Base-by-base conservation (phyloP, 768 basidiomycete genomes). In the Fomitopsis serialis region DNA sequence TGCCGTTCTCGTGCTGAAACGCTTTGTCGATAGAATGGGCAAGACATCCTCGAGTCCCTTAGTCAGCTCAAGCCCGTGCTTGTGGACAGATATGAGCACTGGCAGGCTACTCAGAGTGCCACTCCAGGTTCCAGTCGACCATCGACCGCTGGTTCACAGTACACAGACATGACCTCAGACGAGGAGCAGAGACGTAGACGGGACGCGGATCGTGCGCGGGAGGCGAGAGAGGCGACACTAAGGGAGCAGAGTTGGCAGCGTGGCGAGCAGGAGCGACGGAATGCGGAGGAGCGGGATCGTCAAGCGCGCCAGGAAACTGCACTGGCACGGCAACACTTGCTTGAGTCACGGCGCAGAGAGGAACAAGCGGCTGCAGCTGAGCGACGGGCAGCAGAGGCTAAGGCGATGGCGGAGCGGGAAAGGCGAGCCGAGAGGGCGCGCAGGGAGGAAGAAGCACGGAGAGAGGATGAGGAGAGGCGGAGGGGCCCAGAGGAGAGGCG, bases 41-140 rank as follows among this genome's bases (percentile, higher is more conserved):
- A 88, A 63, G 79, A 87, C 52, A 87, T 91, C 48, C 77, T 92
- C 43, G 77, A 80, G 54, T 75, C 74, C 57, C 78, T 92, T 29
- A 73, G 80, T 45, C 75, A 79, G 23, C 73, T 92, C 50, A 90
- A 89, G 54, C 78, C 80, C 9, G 61, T 71, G 3, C 75, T 92
- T 8, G 78, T 87, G 42, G 77, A 81, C 42, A 78, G 83, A 15
- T 82, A 81, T 58, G 84, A 87, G 48, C 71, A 74, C 47, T 89
- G 85, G 85, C 67, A 68, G 42, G 51, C 58, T 27, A 54, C 57
- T 10, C 51, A 57, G 34, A 49, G 48, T 2, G 36, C 48, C 1
- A 50, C 42, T 11, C 48, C 59, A 10, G 52, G 49, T 12, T 57
- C 57, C 0, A 54, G 55, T 36, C 57, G 56, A 35, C 36, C 56